These are phyloP conservation scores for Guyanaporus albipodus DNA, from an alignment of 768 basidiomycete species.

Conservation along the genomic window DNA sequence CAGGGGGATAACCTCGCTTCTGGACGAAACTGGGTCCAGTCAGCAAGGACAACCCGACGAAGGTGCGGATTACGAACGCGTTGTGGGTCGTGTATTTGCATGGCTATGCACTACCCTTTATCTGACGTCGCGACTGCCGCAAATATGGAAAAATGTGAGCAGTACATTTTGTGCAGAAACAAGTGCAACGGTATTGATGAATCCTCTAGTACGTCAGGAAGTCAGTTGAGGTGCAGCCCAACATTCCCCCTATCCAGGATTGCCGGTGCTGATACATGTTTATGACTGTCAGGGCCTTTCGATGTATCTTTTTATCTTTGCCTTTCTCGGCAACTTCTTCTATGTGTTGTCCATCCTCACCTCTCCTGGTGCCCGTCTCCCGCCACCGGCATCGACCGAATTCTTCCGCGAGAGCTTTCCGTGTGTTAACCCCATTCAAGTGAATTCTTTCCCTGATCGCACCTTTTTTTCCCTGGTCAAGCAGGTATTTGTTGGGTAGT, in stretches of 20 bases:
- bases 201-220: constrained; percentile 69
- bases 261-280: constrained; percentile 3
- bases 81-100: constrained; percentile 87
- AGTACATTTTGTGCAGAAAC: neutral
- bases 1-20: constrained; percentile 18
- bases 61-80: constrained; percentile 43
- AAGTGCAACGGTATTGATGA: constrained; percentile 1
- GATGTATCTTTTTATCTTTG: constrained; percentile 88
- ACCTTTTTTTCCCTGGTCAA: neutral
- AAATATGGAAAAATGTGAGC: constrained; percentile 99
- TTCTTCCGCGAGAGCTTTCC: constrained; percentile 82
- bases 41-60: constrained; percentile 18
- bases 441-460: neutral
- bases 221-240: constrained; percentile 68
- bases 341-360: constrained; percentile 90
- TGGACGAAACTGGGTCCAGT: neutral
- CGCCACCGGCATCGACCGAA: constrained; percentile 55
- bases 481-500: constrained; percentile 84
- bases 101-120: constrained; percentile 95
- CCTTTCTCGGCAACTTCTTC: constrained; percentile 90
- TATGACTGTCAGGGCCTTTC: constrained; percentile 77
- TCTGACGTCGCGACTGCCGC: constrained; percentile 89
- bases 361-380: constrained; percentile 58
- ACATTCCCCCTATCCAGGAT: constrained; percentile 2
- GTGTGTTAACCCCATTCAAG: constrained; percentile 43